phyloP scores from a whole-genome alignment of 805 yeast species.

The Wickerhamomyces queroliae region DNA sequence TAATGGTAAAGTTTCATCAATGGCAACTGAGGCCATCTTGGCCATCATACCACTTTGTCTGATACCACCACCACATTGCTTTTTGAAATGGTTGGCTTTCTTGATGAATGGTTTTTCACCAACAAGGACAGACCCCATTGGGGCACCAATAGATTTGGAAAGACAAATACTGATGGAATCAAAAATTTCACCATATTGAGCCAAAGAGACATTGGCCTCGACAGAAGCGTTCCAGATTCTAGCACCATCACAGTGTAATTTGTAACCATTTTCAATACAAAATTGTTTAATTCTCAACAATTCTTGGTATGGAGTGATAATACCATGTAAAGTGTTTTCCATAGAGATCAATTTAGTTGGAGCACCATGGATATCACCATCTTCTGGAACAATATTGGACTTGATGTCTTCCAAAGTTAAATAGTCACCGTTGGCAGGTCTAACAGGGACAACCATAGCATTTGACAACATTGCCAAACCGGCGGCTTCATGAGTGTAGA shows the following conservation, averaged over 20 bases:
- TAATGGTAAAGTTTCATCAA: conserved; percentile 59
- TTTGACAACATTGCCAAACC: conserved; percentile 86
- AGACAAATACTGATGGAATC: conserved; percentile 89
- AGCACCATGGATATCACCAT: conserved; percentile 81
- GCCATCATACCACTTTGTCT: conserved; percentile 83
- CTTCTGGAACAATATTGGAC: conserved; percentile 56
- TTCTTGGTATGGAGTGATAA: conserved; percentile 75
- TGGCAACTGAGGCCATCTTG: conserved; percentile 73
- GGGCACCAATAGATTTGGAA: conserved; percentile 90
- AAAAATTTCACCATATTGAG: conserved; percentile 68
- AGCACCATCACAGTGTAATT: conserved; percentile 91
- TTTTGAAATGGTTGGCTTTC: conserved; percentile 79
- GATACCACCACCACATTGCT: conserved; percentile 91
- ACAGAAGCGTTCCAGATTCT: conserved; percentile 85
- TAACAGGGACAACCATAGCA: conserved; percentile 85
- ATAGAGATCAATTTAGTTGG: conserved; percentile 82
- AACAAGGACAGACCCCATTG: conserved; percentile 84
- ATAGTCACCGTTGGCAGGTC: conserved; percentile 69
- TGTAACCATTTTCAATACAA: conserved; percentile 53
- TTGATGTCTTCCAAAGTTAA: conserved; percentile 76
- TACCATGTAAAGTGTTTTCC: conserved; percentile 87
- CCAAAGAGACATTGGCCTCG: conserved; percentile 47
- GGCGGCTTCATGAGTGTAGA: conserved; percentile 82
- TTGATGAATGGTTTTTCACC: conserved; percentile 53
- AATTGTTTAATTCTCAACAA: conserved; percentile 63